Base-by-base conservation (phyloP, 1,284 basidiomycete genomes). In the Ganoderma multipileum region DNA sequence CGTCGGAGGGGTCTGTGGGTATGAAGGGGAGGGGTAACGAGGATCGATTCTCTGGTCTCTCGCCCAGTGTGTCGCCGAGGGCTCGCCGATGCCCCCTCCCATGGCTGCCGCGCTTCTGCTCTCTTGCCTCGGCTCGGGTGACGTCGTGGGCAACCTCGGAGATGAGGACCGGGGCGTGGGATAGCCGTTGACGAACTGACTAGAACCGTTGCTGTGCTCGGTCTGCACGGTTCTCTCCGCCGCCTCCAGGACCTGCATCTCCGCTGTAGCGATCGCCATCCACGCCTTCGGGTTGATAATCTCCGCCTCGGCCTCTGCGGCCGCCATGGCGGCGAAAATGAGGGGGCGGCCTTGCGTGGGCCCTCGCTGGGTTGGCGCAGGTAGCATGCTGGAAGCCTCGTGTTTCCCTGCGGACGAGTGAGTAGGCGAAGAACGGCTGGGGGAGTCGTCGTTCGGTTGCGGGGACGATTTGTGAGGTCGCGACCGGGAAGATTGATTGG, bases 291-390 rank as follows among this genome's bases (percentile, higher is more conserved):
- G 72, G 26, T 71, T 66, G 28, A 68, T 60, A 42, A 73, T 66
- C 65, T 73, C 72, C n/a, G 71, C 71, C 47, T 76, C 74, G 26
- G 70, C 62, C 52, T 76, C 75, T 42, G 74, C 68, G 14, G 71
- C 68, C 5, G 72, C 69, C 76, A 76, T 76, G 39, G 77, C 74
- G 4, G 77, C 76, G 69, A 81, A 79, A 63, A 78, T 80, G 60
- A 75, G 74, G 38, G 79, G 77, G 14, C 75, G 72, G 33, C 78
- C 77, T 26, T 71, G 76, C n/a, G 77, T 68, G 55, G 75, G 75
- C 0, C 73, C 74, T 57, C 62, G 69, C 18, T 52, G 52, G 39
- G 38, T 33, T 20, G 52, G 23, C 23, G 9, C 44, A 52, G 23
- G 52, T 14, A 26, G n/a, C 58, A 60, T 60, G 33, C 12, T 50